A percentile compares a stretch with the other conserved stretches of the same genome.
Evolutionary conservation across 2,329 filamentous ascomycete species (phyloP).

Genomic region (Aspergillus cejpii): DNA sequence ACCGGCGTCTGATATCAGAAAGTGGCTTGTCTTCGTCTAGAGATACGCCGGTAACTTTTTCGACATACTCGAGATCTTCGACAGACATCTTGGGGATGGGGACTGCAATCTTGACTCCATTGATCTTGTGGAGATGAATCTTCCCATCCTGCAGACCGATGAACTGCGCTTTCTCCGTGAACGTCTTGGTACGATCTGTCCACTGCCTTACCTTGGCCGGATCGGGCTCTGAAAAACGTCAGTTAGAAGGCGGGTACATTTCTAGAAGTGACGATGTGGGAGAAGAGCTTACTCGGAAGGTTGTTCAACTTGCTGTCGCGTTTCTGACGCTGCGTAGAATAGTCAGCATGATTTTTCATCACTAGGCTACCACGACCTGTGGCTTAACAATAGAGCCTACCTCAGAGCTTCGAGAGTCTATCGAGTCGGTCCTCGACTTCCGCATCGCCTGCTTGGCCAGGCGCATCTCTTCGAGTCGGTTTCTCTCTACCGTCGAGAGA

Average conservation of each 20-base stretch:
- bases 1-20: conserved; percentile 63
- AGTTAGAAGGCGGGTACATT: conserved; percentile 1
- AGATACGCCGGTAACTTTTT: conserved; percentile 76
- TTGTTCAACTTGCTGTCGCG: conserved; percentile 61
- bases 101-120: conserved; percentile 96
- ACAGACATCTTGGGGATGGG: conserved; percentile 93
- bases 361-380: not conserved
- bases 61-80: conserved; percentile 91
- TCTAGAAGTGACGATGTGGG: not conserved
- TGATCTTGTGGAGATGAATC: conserved; percentile 95
- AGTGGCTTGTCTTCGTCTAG: conserved; percentile 88
- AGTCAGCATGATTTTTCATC: conserved; percentile 56
- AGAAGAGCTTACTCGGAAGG: conserved; percentile 62
- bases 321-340: conserved; percentile 62
- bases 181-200: conserved; percentile 92
- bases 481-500: conserved; percentile 68
- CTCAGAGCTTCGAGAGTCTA: conserved; percentile 54
- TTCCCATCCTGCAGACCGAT: conserved; percentile 91
- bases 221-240: conserved; percentile 63
- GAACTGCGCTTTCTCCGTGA: conserved; percentile 96
- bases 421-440: conserved; percentile 51
- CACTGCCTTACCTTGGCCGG: conserved; percentile 75
- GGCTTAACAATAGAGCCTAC: conserved; percentile 54
- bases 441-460: conserved; percentile 73
- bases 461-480: conserved; percentile 70